phyloP scores from a whole-genome alignment of 768 basidiomycete genomes.

The Leccinum boreale region DNA sequence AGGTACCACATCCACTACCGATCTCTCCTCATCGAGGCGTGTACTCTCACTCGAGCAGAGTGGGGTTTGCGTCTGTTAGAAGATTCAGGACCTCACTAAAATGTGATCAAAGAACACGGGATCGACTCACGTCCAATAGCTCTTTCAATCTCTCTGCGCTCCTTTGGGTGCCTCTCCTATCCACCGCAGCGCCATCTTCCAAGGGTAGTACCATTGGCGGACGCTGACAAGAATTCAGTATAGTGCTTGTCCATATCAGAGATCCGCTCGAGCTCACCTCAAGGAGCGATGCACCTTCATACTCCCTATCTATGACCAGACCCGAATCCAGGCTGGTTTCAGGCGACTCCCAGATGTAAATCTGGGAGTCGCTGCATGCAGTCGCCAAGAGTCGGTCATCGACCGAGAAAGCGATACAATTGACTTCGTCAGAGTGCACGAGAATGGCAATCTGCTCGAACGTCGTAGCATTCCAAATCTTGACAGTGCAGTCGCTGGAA shows the following conservation, averaged over 20 bases:
- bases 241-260: neutral
- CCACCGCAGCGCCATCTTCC: neutral
- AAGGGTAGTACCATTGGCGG: conserved; percentile 2
- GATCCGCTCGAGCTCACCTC: conserved; percentile 19
- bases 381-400: conserved; percentile 32
- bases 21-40: conserved; percentile 3
- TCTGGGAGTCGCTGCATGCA: conserved; percentile 26
- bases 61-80: conserved; percentile 6
- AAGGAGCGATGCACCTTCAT: conserved; percentile 22
- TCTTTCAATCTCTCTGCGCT: conserved; percentile 10
- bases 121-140: conserved; percentile 16
- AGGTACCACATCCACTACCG: conserved; percentile 5
- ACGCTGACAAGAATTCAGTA: conserved; percentile 12
- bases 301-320: conserved; percentile 22
- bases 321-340: conserved; percentile 29
- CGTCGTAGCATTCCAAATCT: conserved; percentile 28
- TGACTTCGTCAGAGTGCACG: conserved; percentile 25
- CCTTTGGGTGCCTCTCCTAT: neutral
- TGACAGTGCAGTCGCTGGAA: conserved; percentile 29
- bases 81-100: conserved; percentile 5
- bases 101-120: neutral
- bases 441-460: conserved; percentile 24
- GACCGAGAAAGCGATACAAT: conserved; percentile 28
- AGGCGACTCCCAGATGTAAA: conserved; percentile 32
- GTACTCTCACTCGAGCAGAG: conserved; percentile 5